A percentile compares a stretch with the other conserved stretches of the same genome.
phyloP scores from a whole-genome alignment of 768 basidiomycete genomes.

The Candolleomyces aberdarensis region DNA sequence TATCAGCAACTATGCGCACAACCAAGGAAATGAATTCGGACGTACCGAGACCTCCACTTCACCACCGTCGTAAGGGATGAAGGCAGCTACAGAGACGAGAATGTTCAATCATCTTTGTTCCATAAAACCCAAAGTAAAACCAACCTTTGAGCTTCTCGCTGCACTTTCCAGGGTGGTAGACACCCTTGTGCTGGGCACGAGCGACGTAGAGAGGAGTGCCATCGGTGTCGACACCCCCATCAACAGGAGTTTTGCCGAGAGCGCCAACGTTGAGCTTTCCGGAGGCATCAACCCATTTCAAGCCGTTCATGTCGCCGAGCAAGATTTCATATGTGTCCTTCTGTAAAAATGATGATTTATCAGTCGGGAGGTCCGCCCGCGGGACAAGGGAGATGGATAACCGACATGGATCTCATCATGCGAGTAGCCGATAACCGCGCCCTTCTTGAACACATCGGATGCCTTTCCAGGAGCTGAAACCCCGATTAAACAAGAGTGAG shows the following conservation, averaged over 20 bases:
- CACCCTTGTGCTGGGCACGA: constrained; percentile 50
- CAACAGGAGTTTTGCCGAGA: constrained; percentile 54
- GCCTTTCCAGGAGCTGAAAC: constrained; percentile 65
- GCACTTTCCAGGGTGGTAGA: constrained; percentile 63
- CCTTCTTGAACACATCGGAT: constrained; percentile 52
- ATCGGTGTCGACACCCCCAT: constrained; percentile 63
- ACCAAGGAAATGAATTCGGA: background rate
- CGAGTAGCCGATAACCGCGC: constrained; percentile 60
- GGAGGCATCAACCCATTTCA: constrained; percentile 54
- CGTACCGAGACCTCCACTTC: constrained; percentile 53
- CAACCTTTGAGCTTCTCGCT: constrained; percentile 49
- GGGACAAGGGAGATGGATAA: background rate
- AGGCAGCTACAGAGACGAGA: constrained; percentile 36
- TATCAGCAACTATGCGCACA: background rate
- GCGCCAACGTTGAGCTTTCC: constrained; percentile 42
- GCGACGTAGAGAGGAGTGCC: constrained; percentile 62
- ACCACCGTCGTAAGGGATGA: constrained; percentile 48
- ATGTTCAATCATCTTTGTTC: too few relatives aligned
- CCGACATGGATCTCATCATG: constrained; percentile 57
- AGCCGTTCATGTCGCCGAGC: constrained; percentile 53
- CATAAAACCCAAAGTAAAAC: background rate
- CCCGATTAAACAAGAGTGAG: constrained; percentile 3
- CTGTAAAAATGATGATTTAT: constrained; percentile 29
- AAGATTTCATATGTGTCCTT: constrained; percentile 65
- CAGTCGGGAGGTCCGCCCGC: background rate